Percentiles rank a stretch among this genome's conserved stretches.
Conservation (phyloP, 177 flowering plant genomes). For the Vitis hybrid region DNA sequence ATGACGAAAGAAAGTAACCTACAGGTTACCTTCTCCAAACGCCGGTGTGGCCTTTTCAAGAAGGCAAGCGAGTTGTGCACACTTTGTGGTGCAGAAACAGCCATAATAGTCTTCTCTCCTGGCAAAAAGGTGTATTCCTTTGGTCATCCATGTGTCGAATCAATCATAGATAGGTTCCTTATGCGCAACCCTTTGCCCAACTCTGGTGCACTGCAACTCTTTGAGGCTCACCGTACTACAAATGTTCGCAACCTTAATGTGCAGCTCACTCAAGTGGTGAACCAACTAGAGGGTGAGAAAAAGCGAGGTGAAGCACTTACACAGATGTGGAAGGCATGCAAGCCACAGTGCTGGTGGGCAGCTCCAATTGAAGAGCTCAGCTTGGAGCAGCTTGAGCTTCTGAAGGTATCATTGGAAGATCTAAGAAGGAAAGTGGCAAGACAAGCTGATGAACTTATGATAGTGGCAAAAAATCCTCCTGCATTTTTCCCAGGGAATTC, state of each 20-base stretch:
- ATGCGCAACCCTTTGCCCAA: too few species aligned
- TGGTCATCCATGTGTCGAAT: conserved; percentile 12
- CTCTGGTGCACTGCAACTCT: too few species aligned
- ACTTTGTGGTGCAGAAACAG: conserved; percentile 14
- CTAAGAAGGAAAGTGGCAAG: conserved; percentile 8
- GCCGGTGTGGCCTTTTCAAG: conserved; percentile 9
- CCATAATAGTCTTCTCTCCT: conserved; percentile 13
- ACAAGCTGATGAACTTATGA: conserved; percentile 1
- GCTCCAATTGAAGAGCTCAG: conserved; percentile 10
- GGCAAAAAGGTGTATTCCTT: conserved; percentile 9
- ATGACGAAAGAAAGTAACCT: conserved; percentile 2
- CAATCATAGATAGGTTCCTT: conserved; percentile 9
- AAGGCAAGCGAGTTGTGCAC: conserved; percentile 15
- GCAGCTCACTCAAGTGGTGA: too few species aligned
- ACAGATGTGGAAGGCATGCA: neutral
- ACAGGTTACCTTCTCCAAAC: conserved; percentile 22
- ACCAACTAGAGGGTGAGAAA: conserved; percentile 12
- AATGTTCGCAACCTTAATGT: too few species aligned
- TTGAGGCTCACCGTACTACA: too few species aligned
- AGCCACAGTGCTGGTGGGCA: conserved; percentile 15
- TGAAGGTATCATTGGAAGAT: conserved; percentile 6
- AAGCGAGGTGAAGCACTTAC: neutral
- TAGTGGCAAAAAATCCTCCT: neutral
- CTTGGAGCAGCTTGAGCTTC: conserved; percentile 15
- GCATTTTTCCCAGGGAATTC: too few species aligned